A percentile compares a stretch with the other conserved stretches of the same genome.
phyloP scores from a whole-genome alignment of 805 yeast species.

The Saturnispora saitoi region DNA sequence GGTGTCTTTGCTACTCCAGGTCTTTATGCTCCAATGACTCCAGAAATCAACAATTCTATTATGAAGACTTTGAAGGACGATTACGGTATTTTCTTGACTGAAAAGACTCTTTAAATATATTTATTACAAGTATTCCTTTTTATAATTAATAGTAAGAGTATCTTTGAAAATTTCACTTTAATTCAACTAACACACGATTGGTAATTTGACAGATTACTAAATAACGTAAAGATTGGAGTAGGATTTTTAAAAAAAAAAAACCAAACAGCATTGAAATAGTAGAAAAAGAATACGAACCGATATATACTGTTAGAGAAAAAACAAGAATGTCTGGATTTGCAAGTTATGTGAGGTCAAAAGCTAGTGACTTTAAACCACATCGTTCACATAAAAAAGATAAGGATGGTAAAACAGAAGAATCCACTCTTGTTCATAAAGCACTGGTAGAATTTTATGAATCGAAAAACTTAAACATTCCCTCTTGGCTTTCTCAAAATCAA shows the following conservation, averaged over 20 bases:
- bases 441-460: constrained; percentile 23
- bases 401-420: constrained; percentile 29
- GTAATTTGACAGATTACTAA: background rate
- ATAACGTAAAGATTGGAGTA: background rate
- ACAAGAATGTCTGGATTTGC: constrained; percentile 2
- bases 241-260: background rate
- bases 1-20: constrained; percentile 76
- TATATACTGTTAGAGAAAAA: background rate
- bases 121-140: background rate
- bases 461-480: constrained; percentile 19
- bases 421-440: constrained; percentile 28
- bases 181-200: background rate
- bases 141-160: background rate
- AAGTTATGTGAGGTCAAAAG: constrained; percentile 3
- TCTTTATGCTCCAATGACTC: constrained; percentile 84
- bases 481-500: constrained; percentile 20
- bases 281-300: background rate
- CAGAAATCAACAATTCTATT: constrained; percentile 84
- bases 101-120: constrained; percentile 56
- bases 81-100: constrained; percentile 78
- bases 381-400: constrained; percentile 24
- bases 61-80: constrained; percentile 87
- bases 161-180: background rate
- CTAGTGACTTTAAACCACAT: constrained; percentile 3
- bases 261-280: no score